Evolutionary conservation across 176 grass and related monocot genomes (phyloP), one percentile per base, ranked within the genome.

Genomic region (Aegilops tauschii): DNA sequence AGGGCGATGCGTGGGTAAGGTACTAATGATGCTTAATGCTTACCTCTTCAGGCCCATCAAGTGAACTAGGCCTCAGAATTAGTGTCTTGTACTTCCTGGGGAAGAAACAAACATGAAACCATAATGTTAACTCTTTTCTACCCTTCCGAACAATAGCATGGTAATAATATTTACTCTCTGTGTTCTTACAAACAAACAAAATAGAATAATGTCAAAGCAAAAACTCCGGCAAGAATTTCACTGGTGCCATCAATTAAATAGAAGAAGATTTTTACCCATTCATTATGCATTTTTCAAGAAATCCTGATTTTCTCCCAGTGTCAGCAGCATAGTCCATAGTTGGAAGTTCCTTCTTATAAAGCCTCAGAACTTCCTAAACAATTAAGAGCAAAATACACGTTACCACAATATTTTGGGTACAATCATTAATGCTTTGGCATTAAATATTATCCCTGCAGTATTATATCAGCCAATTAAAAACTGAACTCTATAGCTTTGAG

Each of bases 291-390:
- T 88, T 92, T 83, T 98, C 85, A 0, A 95, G 91, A 87, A 98
- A 98, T 25, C 88, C 81, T 42, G 95, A 95, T 65, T 93, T 95
- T 49, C 47, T 93, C 78, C 91, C 91, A 39, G 93, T 97, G 77
- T 95, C 80, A 80, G 95, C 95, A 86, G 89, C 95, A 86, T 90
- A 95, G 83, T 88, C 86, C 95, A 95, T 98, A 40, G 89, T 80
- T 83, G 95, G 93, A 80, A 95, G 93, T 47, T 98, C 95, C 87
- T 95, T 77, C 78, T 82, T 85, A 85, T 98, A 98, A 74, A 95
- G 89, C 61, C 80, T 88, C 54, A 95, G 58, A 82, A 79, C 95
- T 87, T 98, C 80, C 95, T 98, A 76, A n/a, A 84, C 90, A 63
- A 79, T 73, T 52, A 85, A 76, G 29, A 75, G 4, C 56, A 56